Evolutionary conservation across 345 rosid genomes (phyloP).

Genomic region (Syzygium oleosum): DNA sequence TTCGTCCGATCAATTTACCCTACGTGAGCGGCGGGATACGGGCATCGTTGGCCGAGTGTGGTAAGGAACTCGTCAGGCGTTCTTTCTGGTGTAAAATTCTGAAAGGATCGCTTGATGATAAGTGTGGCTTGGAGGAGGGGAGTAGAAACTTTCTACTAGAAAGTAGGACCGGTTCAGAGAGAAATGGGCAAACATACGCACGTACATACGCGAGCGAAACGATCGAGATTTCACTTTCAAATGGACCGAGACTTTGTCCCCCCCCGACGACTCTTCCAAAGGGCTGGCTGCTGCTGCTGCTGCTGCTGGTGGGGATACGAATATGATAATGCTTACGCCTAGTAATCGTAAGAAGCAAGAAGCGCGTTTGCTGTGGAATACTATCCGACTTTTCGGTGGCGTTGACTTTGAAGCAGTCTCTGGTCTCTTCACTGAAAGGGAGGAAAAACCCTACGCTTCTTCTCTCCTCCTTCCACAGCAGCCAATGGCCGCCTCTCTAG

Average conservation of each 20-base stretch:
- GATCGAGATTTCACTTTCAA: neutral
- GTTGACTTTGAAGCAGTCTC: neutral
- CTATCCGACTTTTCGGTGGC: neutral
- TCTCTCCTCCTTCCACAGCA: neutral
- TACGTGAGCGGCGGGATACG: too few species aligned
- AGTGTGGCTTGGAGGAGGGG: neutral
- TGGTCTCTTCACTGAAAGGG: neutral
- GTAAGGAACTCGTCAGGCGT: too few species aligned
- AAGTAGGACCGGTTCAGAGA: neutral
- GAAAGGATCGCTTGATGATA: neutral
- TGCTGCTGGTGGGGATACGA: too few species aligned
- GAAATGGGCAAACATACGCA: neutral
- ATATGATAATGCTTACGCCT: too few species aligned
- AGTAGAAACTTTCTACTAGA: neutral
- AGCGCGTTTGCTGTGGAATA: neutral
- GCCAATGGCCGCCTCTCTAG: neutral
- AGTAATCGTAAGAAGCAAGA: neutral
- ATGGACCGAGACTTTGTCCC: neutral
- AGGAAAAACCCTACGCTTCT: neutral
- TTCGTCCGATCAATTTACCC: too few species aligned
- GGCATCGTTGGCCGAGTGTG: too few species aligned
- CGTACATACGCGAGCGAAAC: neutral
- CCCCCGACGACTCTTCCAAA: neutral
- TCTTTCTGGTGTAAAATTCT: too few species aligned
- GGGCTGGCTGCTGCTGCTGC: neutral